These are phyloP conservation scores for Gomphus sp. DNA, from an alignment of 1,284 basidiomycete genomes.

Conservation along the genomic window DNA sequence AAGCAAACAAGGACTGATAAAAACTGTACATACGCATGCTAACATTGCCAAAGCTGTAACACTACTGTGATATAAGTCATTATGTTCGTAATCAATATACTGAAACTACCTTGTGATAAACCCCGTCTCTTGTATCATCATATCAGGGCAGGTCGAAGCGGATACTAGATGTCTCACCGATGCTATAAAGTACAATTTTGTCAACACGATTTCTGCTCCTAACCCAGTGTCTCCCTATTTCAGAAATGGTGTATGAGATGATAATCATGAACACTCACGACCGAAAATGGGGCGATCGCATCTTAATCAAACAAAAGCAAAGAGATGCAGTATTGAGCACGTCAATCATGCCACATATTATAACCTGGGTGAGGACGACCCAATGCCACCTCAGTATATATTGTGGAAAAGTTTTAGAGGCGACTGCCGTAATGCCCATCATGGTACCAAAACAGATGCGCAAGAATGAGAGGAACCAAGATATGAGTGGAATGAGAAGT, in stretches of 20 bases:
- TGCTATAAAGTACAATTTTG: neutral
- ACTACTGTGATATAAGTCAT: neutral
- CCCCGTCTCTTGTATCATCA: neutral
- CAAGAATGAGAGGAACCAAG: neutral
- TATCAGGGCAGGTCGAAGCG: no score
- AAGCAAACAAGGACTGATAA: no score
- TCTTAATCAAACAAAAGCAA: neutral
- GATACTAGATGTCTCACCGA: neutral
- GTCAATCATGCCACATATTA: neutral
- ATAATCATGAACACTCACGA: neutral
- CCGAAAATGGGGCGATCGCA: neutral
- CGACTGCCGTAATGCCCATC: neutral
- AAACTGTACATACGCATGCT: no score
- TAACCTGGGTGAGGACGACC: neutral
- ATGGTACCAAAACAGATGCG: neutral
- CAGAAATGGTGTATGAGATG: no score
- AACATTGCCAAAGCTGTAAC: neutral
- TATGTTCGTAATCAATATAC: neutral
- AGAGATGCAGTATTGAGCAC: neutral
- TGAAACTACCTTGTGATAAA: neutral
- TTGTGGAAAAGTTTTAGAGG: neutral
- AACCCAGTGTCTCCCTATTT: neutral
- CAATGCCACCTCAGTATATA: neutral
- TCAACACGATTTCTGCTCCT: neutral
- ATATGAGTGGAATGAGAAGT: neutral